phyloP scores from a whole-genome alignment of 768 basidiomycete species.

The Phanerochaete sordida region DNA sequence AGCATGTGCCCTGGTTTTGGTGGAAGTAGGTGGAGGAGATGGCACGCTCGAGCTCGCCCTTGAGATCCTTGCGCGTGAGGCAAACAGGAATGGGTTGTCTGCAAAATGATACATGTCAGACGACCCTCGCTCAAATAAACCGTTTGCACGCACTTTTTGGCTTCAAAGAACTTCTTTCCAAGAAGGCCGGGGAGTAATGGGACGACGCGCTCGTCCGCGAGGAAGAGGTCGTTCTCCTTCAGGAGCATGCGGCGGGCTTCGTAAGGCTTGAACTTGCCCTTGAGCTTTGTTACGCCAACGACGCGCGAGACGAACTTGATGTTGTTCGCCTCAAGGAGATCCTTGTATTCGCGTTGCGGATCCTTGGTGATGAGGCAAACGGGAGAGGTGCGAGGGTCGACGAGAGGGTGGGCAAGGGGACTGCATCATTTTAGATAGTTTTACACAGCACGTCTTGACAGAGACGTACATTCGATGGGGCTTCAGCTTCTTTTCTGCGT shows the following conservation, averaged over 20 bases:
- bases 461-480: conserved; percentile 79
- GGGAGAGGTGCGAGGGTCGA: conserved; percentile 76
- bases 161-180: conserved; percentile 88
- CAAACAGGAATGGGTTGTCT: conserved; percentile 97
- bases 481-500: conserved; percentile 70
- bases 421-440: conserved; percentile 29
- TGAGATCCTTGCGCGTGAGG: conserved; percentile 83
- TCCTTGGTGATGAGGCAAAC: conserved; percentile 95
- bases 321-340: conserved; percentile 70
- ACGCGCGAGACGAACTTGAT: conserved; percentile 92
- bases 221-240: conserved; percentile 88
- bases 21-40: conserved; percentile 95
- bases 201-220: conserved; percentile 89
- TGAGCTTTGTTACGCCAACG: conserved; percentile 87
- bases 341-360: conserved; percentile 95
- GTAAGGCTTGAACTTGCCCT: conserved; percentile 87
- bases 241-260: conserved; percentile 80
- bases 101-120: background rate
- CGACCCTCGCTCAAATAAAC: conserved; percentile 2
- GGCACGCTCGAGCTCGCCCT: conserved; percentile 88
- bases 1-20: conserved; percentile 90
- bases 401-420: conserved; percentile 74
- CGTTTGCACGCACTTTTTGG: conserved; percentile 76
- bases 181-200: conserved; percentile 84
- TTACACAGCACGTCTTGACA: background rate